These are phyloP conservation scores for Amaranthus tricolor DNA, from an alignment of 179 eudicot species.

Conservation along the genomic window DNA sequence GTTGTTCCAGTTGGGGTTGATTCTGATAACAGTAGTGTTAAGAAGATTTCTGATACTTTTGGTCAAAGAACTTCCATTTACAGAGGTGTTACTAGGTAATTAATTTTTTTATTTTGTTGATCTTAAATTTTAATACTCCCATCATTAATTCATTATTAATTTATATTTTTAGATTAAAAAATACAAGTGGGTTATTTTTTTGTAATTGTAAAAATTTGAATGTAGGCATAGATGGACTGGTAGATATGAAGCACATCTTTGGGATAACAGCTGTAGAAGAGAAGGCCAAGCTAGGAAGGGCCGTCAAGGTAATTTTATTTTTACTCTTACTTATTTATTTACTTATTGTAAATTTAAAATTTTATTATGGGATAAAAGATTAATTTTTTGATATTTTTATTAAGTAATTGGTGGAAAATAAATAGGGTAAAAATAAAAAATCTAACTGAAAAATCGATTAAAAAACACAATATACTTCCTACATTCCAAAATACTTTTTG, in stretches of 20 bases:
- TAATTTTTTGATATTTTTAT: background rate
- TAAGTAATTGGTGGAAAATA: constrained; percentile 29
- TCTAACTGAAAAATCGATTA: background rate
- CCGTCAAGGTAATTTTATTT: constrained; percentile 75
- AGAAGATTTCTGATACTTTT: constrained; percentile 74
- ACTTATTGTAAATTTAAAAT: background rate
- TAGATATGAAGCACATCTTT: constrained; percentile 96
- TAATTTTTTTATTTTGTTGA: background rate
- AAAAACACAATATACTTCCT: background rate
- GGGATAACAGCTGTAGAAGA: constrained; percentile 99
- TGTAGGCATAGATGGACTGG: constrained; percentile 96
- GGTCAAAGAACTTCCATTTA: constrained; percentile 93
- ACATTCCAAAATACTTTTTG: no score
- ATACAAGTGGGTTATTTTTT: background rate
- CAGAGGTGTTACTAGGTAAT: constrained; percentile 89
- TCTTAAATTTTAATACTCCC: background rate
- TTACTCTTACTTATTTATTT: background rate
- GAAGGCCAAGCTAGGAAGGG: constrained; percentile 98
- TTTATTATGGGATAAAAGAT: background rate
- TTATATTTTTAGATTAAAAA: background rate
- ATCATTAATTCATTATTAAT: background rate
- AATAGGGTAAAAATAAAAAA: background rate
- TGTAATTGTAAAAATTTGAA: background rate
- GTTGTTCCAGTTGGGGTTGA: constrained; percentile 31
- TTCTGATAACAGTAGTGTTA: constrained; percentile 40